Percentiles rank a stretch among this genome's conserved stretches.
phyloP scores from a whole-genome alignment of 2,329 filamentous ascomycete species.

The Clarireedia hainanense region DNA sequence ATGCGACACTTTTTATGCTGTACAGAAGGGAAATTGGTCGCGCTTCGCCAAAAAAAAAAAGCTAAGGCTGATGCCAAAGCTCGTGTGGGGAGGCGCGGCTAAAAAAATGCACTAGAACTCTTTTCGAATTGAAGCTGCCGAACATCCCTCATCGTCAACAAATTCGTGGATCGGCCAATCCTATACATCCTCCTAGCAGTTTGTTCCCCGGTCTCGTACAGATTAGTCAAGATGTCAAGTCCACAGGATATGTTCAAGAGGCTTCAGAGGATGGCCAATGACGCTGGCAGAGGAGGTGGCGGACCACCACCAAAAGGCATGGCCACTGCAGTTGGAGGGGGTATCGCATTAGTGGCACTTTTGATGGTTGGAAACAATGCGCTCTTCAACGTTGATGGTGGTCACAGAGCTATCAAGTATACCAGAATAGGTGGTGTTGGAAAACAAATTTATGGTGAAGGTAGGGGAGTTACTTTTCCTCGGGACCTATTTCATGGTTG shows the following conservation, averaged over 20 bases:
- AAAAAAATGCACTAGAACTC: constrained; percentile 7
- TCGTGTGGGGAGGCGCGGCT: constrained; percentile 8
- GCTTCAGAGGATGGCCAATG: constrained; percentile 51
- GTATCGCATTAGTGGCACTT: constrained; percentile 47
- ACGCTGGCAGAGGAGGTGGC: constrained; percentile 40
- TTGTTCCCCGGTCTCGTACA: background rate
- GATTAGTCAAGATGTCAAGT: constrained; percentile 34
- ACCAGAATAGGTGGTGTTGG: constrained; percentile 84
- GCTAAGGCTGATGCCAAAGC: background rate
- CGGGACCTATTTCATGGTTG: background rate
- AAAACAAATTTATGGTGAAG: constrained; percentile 95
- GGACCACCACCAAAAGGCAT: constrained; percentile 40
- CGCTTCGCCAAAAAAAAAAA: constrained; percentile 1
- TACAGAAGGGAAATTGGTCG: background rate
- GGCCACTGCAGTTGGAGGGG: constrained; percentile 44
- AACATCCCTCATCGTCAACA: background rate
- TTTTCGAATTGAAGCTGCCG: constrained; percentile 6
- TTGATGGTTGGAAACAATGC: constrained; percentile 47
- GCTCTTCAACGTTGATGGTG: constrained; percentile 85
- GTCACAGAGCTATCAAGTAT: constrained; percentile 98
- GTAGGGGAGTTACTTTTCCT: constrained; percentile 37
- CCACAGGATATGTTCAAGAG: constrained; percentile 60
- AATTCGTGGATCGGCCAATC: constrained; percentile 1
- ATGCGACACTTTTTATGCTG: background rate
- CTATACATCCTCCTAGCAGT: background rate